phyloP scores from a whole-genome alignment of 2,329 filamentous ascomycete species.

The Colletotrichum plurivorum region DNA sequence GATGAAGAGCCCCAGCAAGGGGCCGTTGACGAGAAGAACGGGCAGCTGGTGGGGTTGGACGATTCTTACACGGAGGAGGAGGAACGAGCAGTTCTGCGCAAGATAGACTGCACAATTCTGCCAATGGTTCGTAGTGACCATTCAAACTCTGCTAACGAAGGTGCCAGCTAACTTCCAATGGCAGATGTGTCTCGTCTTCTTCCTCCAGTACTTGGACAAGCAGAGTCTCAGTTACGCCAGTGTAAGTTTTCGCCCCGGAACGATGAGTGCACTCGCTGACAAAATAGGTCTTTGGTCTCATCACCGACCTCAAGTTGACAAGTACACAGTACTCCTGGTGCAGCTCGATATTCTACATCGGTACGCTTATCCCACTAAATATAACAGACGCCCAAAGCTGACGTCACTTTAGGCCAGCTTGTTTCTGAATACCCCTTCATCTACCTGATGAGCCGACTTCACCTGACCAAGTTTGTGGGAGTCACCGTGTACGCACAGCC shows the following conservation, averaged over 20 bases:
- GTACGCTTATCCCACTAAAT: conserved; percentile 44
- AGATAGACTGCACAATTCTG: conserved; percentile 51
- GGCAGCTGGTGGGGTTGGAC: conserved; percentile 38
- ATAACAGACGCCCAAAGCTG: not conserved
- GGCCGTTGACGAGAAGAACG: conserved; percentile 37
- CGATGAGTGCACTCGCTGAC: not conserved
- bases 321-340: conserved; percentile 64
- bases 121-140: conserved; percentile 45
- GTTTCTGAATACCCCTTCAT: conserved; percentile 65
- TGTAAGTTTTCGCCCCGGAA: conserved; percentile 9
- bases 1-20: not conserved
- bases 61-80: conserved; percentile 49
- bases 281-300: conserved; percentile 59
- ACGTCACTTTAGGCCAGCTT: conserved; percentile 50
- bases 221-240: conserved; percentile 64
- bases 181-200: conserved; percentile 58
- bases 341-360: conserved; percentile 50
- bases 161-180: not conserved
- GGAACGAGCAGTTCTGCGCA: conserved; percentile 48
- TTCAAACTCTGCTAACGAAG: not conserved
- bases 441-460: conserved; percentile 65
- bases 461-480: conserved; percentile 65
- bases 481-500: conserved; percentile 55
- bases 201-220: conserved; percentile 62
- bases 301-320: conserved; percentile 60